These are phyloP conservation scores for Talaromyces amestolkiae DNA, from an alignment of 2,329 filamentous ascomycete species.

Conservation along the genomic window DNA sequence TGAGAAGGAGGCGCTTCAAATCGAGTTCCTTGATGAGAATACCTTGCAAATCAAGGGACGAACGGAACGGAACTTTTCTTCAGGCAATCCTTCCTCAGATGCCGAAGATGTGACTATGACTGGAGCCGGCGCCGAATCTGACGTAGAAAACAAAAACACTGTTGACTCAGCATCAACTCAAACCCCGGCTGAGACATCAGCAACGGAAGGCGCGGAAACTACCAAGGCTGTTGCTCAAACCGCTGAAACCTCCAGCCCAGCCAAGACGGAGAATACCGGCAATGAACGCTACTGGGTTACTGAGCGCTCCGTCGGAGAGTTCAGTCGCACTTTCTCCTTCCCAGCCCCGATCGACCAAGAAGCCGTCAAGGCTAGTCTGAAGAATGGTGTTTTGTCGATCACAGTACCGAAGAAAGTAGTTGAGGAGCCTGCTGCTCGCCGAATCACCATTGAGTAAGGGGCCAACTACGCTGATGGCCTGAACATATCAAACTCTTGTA, in stretches of 20 bases:
- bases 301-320: constrained; percentile 59
- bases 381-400: constrained; percentile 59
- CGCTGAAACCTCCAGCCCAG: neutral
- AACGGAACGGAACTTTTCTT: constrained; percentile 36
- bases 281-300: constrained; percentile 56
- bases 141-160: neutral
- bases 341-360: constrained; percentile 59
- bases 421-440: constrained; percentile 42
- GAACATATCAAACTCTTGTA: neutral
- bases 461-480: neutral
- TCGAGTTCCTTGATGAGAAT: constrained; percentile 49
- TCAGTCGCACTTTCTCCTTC: constrained; percentile 60
- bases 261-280: constrained; percentile 22
- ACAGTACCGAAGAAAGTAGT: constrained; percentile 56
- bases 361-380: constrained; percentile 59
- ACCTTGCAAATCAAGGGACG: constrained; percentile 49
- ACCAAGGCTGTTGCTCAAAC: neutral
- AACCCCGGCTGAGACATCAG: neutral
- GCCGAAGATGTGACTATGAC: constrained; percentile 1
- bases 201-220: neutral
- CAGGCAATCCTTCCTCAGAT: constrained; percentile 23
- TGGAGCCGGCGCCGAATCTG: neutral
- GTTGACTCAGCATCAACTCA: neutral
- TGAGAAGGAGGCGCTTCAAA: constrained; percentile 45
- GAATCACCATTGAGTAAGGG: constrained; percentile 57